Conservation (phyloP, 2,329 filamentous ascomycete species). For the Coleophoma cylindrospora region DNA sequence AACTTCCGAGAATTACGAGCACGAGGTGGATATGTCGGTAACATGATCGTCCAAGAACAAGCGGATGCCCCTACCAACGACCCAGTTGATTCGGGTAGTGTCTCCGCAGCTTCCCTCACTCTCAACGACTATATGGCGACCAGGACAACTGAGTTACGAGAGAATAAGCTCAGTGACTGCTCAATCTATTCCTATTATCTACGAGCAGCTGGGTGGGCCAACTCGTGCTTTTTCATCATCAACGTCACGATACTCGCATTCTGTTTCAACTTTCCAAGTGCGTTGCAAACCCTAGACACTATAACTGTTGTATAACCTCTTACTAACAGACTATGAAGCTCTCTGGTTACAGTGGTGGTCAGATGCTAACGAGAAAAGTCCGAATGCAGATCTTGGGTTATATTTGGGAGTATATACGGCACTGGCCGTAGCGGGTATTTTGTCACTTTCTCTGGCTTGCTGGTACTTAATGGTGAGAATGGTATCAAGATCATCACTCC, state of each 20-base stretch:
- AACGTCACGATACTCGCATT: constrained; percentile 8
- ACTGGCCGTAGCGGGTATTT: background rate
- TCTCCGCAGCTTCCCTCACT: constrained; percentile 8
- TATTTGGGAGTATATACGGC: background rate
- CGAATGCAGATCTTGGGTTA: background rate
- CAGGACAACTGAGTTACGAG: too few relatives aligned
- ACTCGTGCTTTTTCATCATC: constrained; percentile 4
- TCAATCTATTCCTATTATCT: constrained; percentile 14
- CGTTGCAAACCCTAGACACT: constrained; percentile 3
- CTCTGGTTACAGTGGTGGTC: background rate
- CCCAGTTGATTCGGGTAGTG: background rate
- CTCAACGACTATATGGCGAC: too few relatives aligned
- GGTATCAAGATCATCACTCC: constrained; percentile 45
- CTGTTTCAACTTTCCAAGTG: constrained; percentile 11
- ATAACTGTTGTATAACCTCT: too few relatives aligned
- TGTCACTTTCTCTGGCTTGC: background rate
- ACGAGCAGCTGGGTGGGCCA: constrained; percentile 7
- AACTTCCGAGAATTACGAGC: constrained; percentile 8
- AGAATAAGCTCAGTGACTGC: constrained; percentile 12
- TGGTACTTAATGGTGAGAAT: constrained; percentile 41
- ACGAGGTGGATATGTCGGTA: constrained; percentile 12
- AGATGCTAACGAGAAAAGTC: background rate
- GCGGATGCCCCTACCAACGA: constrained; percentile 1
- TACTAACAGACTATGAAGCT: background rate
- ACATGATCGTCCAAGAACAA: constrained; percentile 7